phyloP scores from a whole-genome alignment of 2,329 filamentous ascomycete genomes.

The Coleophoma cylindrospora region DNA sequence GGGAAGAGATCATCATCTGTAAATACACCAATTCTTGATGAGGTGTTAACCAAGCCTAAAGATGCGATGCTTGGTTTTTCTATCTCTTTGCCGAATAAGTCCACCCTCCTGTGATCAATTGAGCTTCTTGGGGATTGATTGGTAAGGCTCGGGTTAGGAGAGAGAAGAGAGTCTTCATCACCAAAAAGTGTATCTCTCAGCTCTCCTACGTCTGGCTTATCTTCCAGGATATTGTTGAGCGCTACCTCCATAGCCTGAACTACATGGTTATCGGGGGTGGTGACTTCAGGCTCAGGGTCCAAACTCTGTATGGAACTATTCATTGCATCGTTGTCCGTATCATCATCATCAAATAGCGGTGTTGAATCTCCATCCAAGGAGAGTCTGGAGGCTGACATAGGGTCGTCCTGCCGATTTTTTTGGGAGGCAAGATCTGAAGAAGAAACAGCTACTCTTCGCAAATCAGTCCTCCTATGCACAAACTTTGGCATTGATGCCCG shows the following conservation, averaged over 20 bases:
- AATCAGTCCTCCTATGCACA: conserved; percentile 39
- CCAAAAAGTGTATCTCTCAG: conserved; percentile 64
- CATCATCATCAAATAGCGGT: conserved; percentile 77
- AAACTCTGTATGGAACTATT: conserved; percentile 72
- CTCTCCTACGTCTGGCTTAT: conserved; percentile 64
- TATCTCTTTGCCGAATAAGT: conserved; percentile 37
- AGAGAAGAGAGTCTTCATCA: conserved; percentile 33
- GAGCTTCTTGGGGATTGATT: conserved; percentile 58
- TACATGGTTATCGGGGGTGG: conserved; percentile 67
- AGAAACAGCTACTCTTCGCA: conserved; percentile 55
- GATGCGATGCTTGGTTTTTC: conserved; percentile 86
- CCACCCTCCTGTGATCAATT: conserved; percentile 46
- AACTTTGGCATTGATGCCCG: conserved; percentile 36
- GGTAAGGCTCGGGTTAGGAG: conserved; percentile 44
- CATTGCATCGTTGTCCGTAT: conserved; percentile 66
- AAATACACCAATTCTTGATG: conserved; percentile 87
- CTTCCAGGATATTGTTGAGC: conserved; percentile 86
- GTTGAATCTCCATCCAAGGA: conserved; percentile 66
- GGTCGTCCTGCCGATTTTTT: conserved; percentile 27
- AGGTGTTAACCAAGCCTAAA: conserved; percentile 81
- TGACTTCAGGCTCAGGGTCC: conserved; percentile 60
- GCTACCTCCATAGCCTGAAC: conserved; percentile 92
- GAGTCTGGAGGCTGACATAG: conserved; percentile 42
- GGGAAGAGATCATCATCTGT: conserved; percentile 89
- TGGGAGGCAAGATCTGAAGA: conserved; percentile 51